Conservation (phyloP, 192 early-diverging fungal genomes). For the Kappamyces sp. region DNA sequence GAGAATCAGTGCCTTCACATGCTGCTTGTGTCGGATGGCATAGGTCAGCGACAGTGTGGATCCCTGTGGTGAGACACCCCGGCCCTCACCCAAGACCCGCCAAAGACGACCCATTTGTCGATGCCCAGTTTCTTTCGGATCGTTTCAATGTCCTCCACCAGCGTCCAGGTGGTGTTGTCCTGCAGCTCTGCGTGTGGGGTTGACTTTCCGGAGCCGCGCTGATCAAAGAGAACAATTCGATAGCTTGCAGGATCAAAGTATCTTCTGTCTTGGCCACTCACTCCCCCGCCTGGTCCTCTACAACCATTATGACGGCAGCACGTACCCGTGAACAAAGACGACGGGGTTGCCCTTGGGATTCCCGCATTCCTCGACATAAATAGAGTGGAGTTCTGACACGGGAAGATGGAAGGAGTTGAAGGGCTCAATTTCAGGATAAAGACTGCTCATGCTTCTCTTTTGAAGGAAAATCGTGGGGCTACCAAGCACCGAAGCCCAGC, state of each 20-base stretch:
- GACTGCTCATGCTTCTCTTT: constrained; percentile 4
- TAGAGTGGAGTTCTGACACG: constrained; percentile 50
- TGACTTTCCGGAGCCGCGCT: constrained; percentile 61
- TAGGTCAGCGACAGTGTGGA: constrained; percentile 52
- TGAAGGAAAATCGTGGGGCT: background rate
- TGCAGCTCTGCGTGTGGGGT: constrained; percentile 58
- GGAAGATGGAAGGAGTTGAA: constrained; percentile 49
- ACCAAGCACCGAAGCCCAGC: too few species aligned
- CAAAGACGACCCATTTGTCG: constrained; percentile 72
- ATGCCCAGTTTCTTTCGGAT: constrained; percentile 52
- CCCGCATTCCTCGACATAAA: constrained; percentile 61
- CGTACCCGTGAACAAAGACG: constrained; percentile 41
- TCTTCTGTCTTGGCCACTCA: constrained; percentile 19
- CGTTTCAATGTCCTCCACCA: constrained; percentile 62
- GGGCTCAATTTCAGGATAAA: constrained; percentile 45
- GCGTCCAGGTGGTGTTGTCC: constrained; percentile 62
- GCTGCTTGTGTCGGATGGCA: constrained; percentile 53
- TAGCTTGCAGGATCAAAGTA: constrained; percentile 57
- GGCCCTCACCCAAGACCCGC: constrained; percentile 49
- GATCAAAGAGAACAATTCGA: constrained; percentile 62
- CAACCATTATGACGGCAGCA: too few species aligned
- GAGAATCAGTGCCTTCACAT: constrained; percentile 60
- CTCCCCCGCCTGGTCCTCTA: constrained; percentile 61
- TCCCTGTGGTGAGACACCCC: constrained; percentile 22
- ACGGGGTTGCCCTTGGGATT: constrained; percentile 51